phyloP scores from a whole-genome alignment of 306 rosid genomes.

The Clitoria ternatea region DNA sequence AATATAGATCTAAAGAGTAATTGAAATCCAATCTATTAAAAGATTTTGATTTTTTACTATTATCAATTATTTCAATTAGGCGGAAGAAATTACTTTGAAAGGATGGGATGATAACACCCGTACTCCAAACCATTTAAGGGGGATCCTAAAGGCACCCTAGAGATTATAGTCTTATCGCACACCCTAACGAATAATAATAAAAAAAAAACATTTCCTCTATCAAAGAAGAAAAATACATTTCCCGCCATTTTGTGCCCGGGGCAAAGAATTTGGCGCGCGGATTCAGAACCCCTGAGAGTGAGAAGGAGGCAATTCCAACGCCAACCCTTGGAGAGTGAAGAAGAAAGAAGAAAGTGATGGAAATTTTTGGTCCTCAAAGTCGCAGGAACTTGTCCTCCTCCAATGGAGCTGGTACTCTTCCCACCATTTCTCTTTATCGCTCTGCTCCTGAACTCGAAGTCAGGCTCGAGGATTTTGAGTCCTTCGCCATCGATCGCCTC shows the following conservation, averaged over 20 bases:
- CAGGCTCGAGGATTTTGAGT: conserved; percentile 85
- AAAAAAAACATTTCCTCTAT: too few species aligned
- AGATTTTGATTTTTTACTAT: too few species aligned
- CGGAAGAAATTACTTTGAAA: too few species aligned
- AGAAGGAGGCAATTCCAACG: conserved; percentile 4
- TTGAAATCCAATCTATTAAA: too few species aligned
- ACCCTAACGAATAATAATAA: too few species aligned
- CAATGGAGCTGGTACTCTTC: conserved; percentile 22
- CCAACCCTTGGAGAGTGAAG: conserved; percentile 6
- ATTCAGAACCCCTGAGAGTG: conserved; percentile 9
- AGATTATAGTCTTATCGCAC: too few species aligned
- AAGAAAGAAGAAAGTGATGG: conserved; percentile 41
- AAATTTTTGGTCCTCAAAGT: conserved; percentile 47
- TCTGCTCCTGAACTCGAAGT: conserved; percentile 82
- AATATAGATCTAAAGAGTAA: too few species aligned
- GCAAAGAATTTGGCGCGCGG: conserved; percentile 46
- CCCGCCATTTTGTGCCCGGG: conserved; percentile 55
- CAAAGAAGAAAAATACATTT: neutral
- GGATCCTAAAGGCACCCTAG: too few species aligned
- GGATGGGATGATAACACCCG: too few species aligned
- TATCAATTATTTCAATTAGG: too few species aligned
- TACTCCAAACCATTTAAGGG: too few species aligned
- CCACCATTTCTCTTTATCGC: conserved; percentile 65
- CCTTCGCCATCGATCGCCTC: conserved; percentile 89
- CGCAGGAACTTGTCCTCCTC: conserved; percentile 33